Evolutionary conservation across 108 stramenopile genomes (phyloP).

Genomic region (Conticribra guillardii): DNA sequence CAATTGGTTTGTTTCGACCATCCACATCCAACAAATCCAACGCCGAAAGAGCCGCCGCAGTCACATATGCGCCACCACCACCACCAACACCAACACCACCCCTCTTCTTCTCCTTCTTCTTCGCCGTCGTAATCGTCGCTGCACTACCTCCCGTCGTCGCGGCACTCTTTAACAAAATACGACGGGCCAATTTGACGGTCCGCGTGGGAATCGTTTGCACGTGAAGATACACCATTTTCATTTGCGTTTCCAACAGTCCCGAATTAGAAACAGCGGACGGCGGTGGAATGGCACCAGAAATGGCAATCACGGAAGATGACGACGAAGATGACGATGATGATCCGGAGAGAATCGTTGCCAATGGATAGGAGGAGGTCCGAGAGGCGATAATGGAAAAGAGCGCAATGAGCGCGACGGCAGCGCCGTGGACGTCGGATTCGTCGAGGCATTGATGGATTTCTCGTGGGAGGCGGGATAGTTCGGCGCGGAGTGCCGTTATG

Average conservation of each 20-base stretch:
- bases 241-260: slow-evolving; percentile 64
- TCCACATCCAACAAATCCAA: slow-evolving; percentile 70
- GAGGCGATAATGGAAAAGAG: slow-evolving; percentile 68
- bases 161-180: slow-evolving; percentile 52
- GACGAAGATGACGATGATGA: slow-evolving; percentile 22
- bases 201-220: slow-evolving; percentile 75
- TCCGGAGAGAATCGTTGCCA: slow-evolving; percentile 13
- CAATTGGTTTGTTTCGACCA: no score
- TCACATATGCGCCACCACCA: slow-evolving; percentile 16
- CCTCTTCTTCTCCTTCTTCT: neutral
- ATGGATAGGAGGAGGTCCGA: neutral
- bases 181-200: slow-evolving; percentile 61
- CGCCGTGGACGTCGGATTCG: slow-evolving; percentile 65
- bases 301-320: no score
- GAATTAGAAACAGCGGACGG: no score
- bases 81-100: neutral
- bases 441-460: slow-evolving; percentile 78
- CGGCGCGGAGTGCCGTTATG: slow-evolving; percentile 31
- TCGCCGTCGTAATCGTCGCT: neutral
- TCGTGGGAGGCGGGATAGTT: slow-evolving; percentile 63
- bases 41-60: slow-evolving; percentile 76
- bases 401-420: slow-evolving; percentile 61
- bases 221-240: slow-evolving; percentile 86
- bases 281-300: no score
- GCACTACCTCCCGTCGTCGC: slow-evolving; percentile 19